These are phyloP conservation scores for Mortierella claussenii DNA, from an alignment of 192 early-diverging fungal species.

Conservation along the genomic window DNA sequence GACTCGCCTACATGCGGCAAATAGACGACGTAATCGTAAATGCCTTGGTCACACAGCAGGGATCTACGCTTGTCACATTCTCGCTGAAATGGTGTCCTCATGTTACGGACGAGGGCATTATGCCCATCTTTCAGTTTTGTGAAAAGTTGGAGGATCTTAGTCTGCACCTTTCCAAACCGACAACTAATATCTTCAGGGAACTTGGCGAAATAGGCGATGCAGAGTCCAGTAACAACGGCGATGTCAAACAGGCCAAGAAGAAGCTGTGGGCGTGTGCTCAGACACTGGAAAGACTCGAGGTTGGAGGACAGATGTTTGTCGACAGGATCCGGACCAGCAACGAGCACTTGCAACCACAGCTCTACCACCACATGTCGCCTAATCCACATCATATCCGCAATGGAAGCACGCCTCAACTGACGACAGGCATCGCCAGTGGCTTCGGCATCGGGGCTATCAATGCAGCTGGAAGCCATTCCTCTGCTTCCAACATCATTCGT, in stretches of 20 bases:
- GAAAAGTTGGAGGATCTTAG: constrained; percentile 30
- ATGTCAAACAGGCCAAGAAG: background rate
- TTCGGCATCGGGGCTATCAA: background rate
- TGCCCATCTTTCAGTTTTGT: constrained; percentile 28
- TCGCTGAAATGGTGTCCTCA: constrained; percentile 46
- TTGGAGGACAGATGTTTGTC: constrained; percentile 45
- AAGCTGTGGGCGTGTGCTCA: constrained; percentile 40
- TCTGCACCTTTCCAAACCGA: constrained; percentile 32
- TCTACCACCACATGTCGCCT: constrained; percentile 42
- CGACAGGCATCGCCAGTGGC: background rate
- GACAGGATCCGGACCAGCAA: constrained; percentile 27
- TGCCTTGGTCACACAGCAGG: constrained; percentile 16
- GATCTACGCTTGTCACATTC: constrained; percentile 17
- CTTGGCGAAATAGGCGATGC: background rate
- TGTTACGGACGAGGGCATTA: constrained; percentile 36
- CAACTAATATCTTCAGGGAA: constrained; percentile 24
- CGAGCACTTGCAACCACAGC: constrained; percentile 46
- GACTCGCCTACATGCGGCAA: constrained; percentile 29
- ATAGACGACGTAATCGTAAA: constrained; percentile 38
- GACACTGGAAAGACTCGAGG: constrained; percentile 37
- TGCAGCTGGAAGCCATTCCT: background rate
- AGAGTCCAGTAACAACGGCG: background rate
- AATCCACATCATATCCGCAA: constrained; percentile 41
- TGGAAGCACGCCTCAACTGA: background rate
- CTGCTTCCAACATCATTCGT: constrained; percentile 17